Evolutionary conservation across 1,284 basidiomycete genomes (phyloP), one percentile per base, ranked within the genome.

Genomic region (Boletus sp.): DNA sequence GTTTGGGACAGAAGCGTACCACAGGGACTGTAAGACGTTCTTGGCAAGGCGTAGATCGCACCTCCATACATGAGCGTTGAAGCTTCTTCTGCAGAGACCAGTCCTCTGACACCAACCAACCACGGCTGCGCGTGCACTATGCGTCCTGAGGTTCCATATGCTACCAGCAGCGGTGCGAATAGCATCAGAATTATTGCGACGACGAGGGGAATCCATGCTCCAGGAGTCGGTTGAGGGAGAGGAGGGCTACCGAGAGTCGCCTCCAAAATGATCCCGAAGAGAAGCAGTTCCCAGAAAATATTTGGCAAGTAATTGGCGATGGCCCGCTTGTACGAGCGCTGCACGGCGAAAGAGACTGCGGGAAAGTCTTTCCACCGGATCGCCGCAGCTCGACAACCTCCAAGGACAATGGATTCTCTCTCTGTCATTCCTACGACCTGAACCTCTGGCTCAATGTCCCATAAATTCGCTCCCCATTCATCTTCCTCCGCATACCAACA

Each of bases 301-400:
- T 48, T 30, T 7, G 57, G 59, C 12, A 56, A 29, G 19, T n/a
- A 38, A 6, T 6, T 33, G 9, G 50, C 58, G 5, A 66, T 27
- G 8, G 16, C 1, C 7, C 60, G 53, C 34, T 9, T 59, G 4
- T n/a, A 10, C 1, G 64, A 65, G 12, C 19, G 48, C 3, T 29
- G 52, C 9, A 27, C 44, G 6, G 45, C 51, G 14, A 60, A 65
- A 8, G 57, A 29, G n/a, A 65, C 40, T 0, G 40, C 27, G 5
- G 59, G 62, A 8, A 65, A 66, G 19, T 56, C 41, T 43, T 56
- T 65, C 61, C 61, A 62, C 6, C 51, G 47, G 26, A 65, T 65
- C 14, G 45, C n/a, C 0, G 55, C 49, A 4, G 59, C 57, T 10
- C 51, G 59, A 45, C 63, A 64, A 6, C 62, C 63, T 37, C 60